Evolutionary conservation across 257 asterid species (phyloP), one percentile per base, ranked within the genome.

Genomic region (Pogostemon cablin): DNA sequence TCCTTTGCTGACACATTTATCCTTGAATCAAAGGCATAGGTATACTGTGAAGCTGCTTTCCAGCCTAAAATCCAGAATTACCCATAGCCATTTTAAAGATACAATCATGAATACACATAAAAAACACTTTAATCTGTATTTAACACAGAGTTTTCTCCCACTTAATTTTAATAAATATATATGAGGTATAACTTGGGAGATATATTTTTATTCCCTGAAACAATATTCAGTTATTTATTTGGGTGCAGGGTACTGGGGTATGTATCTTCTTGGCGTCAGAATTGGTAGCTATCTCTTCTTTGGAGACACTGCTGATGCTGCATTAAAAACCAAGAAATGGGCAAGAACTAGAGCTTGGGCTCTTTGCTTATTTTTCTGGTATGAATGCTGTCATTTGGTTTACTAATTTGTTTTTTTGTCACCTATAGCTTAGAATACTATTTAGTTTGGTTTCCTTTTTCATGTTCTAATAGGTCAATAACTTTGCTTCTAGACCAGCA

Each of bases 201-300:
- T 43, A 62, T 11, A 52, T 0, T 38, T 35, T 44, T 43, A 38
- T 42, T 67, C 4, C 67, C 66, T 37, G 44, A 35, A 78, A 55
- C 34, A 67, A 4, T 48, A 44, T 55, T 41, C n/a, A 40, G 39
- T 58, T 56, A 37, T 72, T 42, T 5, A 54, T 52, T 76, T 76
- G 68, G 66, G 15, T 68, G 76, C 81, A 95, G 98, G 99, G 73
- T 91, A 95, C 77, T 91, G 98, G 99, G 96, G 95, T 60, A 49
- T 91, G 85, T 89, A 95, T 82, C 96, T 95, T 74, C 71, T 91
- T 50, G 90, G 93, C 55, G 93, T 95, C 63, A 88, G 86, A 67
- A 73, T 95, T 60, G 98, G 99, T 74, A 82, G 76, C 80, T 85
- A 79, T 84, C 88, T 90, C 75, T 86, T 89, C 80, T 88, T 89